These are phyloP conservation scores for Somion occarium DNA, from an alignment of 1,284 basidiomycete species.

Conservation along the genomic window DNA sequence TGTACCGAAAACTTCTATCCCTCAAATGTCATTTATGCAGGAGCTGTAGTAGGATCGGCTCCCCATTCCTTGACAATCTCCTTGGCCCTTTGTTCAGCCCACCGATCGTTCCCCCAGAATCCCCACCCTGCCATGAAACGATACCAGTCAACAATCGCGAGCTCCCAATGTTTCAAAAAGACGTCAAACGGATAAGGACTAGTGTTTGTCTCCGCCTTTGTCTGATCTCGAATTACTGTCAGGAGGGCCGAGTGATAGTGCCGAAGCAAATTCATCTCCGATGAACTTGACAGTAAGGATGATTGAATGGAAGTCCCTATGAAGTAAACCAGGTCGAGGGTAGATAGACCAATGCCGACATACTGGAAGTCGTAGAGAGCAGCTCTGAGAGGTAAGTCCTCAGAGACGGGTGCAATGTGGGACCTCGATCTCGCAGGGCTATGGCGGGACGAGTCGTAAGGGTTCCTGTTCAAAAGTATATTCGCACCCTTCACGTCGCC, in stretches of 20 bases:
- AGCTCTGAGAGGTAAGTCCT: slow-evolving; percentile 7
- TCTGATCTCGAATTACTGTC: neutral
- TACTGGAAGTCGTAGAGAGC: slow-evolving; percentile 20
- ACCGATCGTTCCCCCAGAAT: slow-evolving; percentile 18
- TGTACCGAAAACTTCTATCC: neutral
- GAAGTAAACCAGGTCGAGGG: slow-evolving; percentile 18
- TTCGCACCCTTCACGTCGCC: slow-evolving; percentile 19
- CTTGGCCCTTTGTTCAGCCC: slow-evolving; percentile 12
- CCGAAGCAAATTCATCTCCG: slow-evolving; percentile 11
- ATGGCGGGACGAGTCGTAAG: slow-evolving; percentile 2
- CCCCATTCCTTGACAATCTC: slow-evolving; percentile 11
- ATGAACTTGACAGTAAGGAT: slow-evolving; percentile 5
- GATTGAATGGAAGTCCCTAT: slow-evolving; percentile 16
- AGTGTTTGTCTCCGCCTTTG: neutral
- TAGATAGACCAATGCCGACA: slow-evolving; percentile 15
- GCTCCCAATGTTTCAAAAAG: slow-evolving; percentile 16
- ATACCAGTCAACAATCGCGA: slow-evolving; percentile 18
- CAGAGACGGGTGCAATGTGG: neutral
- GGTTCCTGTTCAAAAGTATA: slow-evolving; percentile 16
- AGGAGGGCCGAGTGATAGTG: slow-evolving; percentile 9
- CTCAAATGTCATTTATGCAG: neutral
- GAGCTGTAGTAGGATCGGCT: neutral
- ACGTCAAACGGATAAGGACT: slow-evolving; percentile 11
- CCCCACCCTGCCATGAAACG: slow-evolving; percentile 20
- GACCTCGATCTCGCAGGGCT: neutral